Evolutionary conservation across 2,329 filamentous ascomycete genomes (phyloP), one percentile per base, ranked within the genome.

Genomic region (Nigrospora osmanthi): DNA sequence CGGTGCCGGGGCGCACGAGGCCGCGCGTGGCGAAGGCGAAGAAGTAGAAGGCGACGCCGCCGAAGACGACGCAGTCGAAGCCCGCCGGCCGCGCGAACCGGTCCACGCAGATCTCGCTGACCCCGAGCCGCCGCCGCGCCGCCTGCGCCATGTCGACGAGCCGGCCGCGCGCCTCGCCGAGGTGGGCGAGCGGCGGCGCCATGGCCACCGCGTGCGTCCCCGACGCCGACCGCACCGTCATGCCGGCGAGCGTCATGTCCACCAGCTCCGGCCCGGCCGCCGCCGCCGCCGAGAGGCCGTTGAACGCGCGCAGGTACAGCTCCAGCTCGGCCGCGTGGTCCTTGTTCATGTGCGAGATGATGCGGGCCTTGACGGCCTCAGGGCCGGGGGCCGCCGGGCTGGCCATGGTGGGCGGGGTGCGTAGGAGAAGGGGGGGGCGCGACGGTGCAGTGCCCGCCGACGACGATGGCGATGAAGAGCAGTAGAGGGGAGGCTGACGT

Each of bases 291-390:
- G 81, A 75, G 38, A 87, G 69, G 14, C 71, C 63, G 59, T 70
- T 72, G 69, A 81, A 89, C 63, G 89, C 78, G 51, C 81, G 81
- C n/a, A 94, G 78, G 65, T 90, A 95, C 59, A 85, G 76, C 46
- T 77, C 69, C 41, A 95, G 80, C 47, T 88, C 87, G 54, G 80
- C 75, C 42, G 75, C 70, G 67, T 95, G 91, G 64, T 91, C 85
- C 37, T 71, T 70, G 68, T 96, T 95, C 87, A 96, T 93, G 71
- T 96, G 90, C 32, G 72, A 72, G 58, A 91, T 78, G 62, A 89
- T 83, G 47, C 82, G 79, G 47, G 71, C 56, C 58, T 80, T 80
- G 47, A 70, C 42, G 38, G 47, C 47, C n/a, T 49, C 47, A 13
- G 40, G 33, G 34, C 32, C 33, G 13, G 42, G 12, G 35, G 43